These are phyloP conservation scores for Neurospora discreta DNA, from an alignment of 495 filamentous ascomycete species.

Conservation along the genomic window DNA sequence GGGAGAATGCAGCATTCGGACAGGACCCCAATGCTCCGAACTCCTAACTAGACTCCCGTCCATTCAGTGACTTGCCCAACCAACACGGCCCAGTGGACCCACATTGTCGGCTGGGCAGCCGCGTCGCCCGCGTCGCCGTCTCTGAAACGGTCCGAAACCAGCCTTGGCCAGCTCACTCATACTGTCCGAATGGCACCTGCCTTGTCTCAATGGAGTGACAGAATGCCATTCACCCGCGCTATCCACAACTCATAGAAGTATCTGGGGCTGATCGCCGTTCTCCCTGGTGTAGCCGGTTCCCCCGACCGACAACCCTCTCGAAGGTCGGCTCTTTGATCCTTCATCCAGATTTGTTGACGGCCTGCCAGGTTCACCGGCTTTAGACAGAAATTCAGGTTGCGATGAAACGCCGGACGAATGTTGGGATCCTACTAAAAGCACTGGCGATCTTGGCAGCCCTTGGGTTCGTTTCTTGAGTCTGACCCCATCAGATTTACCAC, in stretches of 20 bases:
- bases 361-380: background rate
- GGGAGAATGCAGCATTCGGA: background rate
- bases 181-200: background rate
- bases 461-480: background rate
- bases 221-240: background rate
- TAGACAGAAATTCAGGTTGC: background rate
- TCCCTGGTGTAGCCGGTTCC: background rate
- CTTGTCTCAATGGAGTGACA: background rate
- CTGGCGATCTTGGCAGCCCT: background rate
- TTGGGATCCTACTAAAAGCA: background rate
- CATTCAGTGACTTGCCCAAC: background rate
- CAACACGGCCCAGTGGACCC: background rate
- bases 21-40: background rate
- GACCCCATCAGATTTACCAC: background rate
- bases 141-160: background rate
- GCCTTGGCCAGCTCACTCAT: background rate
- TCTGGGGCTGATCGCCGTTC: background rate
- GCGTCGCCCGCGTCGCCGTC: background rate
- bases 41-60: background rate
- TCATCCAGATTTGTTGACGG: background rate
- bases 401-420: background rate
- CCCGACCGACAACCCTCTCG: background rate
- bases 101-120: background rate
- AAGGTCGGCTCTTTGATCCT: background rate
- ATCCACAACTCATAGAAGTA: too few species aligned